These are phyloP conservation scores for Cordia subcordata DNA, from an alignment of 257 asterid species.

Conservation along the genomic window DNA sequence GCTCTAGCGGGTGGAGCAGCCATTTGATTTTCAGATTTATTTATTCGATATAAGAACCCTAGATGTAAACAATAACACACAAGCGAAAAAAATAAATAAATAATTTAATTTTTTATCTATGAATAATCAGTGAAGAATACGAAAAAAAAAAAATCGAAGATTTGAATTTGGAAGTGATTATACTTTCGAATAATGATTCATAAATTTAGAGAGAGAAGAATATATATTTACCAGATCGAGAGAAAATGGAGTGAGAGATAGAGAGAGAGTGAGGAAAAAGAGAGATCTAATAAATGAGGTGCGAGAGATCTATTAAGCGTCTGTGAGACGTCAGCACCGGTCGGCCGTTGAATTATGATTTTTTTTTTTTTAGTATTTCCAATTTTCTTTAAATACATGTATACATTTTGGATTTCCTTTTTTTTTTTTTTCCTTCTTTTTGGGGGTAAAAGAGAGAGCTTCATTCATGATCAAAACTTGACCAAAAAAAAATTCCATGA, in stretches of 20 bases:
- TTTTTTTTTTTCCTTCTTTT: background rate
- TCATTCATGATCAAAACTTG: no score
- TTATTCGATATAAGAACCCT: conserved; percentile 6
- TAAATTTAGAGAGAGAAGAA: background rate
- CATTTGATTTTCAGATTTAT: conserved; percentile 22
- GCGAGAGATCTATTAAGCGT: conserved; percentile 8
- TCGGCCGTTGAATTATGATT: conserved; percentile 19
- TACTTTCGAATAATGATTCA: background rate
- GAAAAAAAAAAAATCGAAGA: background rate
- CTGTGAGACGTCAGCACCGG: conserved; percentile 15
- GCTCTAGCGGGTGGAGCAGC: conserved; percentile 61
- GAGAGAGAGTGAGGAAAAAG: background rate
- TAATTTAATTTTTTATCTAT: background rate
- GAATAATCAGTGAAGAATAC: no score
- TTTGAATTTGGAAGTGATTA: background rate
- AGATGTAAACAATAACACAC: background rate
- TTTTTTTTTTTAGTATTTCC: no score
- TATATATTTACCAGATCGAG: conserved; percentile 28
- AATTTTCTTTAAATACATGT: no score
- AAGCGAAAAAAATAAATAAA: background rate
- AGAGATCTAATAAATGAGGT: conserved; percentile 26
- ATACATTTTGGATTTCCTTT: no score
- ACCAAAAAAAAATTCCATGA: no score
- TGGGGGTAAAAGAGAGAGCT: background rate
- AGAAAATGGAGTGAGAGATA: conserved; percentile 8